These are phyloP conservation scores for Xylariaceae sp. DNA, from an alignment of 2,329 filamentous ascomycete genomes.

Conservation along the genomic window DNA sequence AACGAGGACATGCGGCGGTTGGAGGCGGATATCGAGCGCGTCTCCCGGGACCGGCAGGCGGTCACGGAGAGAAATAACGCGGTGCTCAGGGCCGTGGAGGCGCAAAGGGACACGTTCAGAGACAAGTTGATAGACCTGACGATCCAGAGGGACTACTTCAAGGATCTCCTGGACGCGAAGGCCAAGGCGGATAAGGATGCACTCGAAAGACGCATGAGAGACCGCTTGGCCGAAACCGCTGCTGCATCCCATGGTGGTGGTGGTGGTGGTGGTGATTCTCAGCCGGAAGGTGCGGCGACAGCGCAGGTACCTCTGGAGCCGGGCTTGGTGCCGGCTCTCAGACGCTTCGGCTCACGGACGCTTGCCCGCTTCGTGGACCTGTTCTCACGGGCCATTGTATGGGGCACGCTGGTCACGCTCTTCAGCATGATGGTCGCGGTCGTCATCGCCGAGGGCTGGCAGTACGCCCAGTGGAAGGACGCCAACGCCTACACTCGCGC, in stretches of 20 bases:
- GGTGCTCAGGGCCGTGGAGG: no score
- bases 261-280: no score
- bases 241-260: no score
- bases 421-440: slow-evolving; percentile 10
- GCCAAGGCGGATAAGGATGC: background rate
- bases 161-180: background rate
- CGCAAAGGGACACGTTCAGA: no score
- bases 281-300: no score
- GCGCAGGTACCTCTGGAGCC: no score
- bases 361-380: background rate
- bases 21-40: no score
- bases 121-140: background rate
- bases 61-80: no score
- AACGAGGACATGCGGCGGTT: no score
- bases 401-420: background rate
- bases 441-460: slow-evolving; percentile 15
- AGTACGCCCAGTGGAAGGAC: slow-evolving; percentile 11
- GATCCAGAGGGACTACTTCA: background rate
- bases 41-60: no score
- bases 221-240: background rate
- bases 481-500: slow-evolving; percentile 18
- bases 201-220: no score
- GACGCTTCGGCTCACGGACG: background rate
- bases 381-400: background rate
- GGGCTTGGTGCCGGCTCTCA: no score